Evolutionary conservation across 1,284 basidiomycete genomes (phyloP).

Genomic region (Cryptococcus sp.): DNA sequence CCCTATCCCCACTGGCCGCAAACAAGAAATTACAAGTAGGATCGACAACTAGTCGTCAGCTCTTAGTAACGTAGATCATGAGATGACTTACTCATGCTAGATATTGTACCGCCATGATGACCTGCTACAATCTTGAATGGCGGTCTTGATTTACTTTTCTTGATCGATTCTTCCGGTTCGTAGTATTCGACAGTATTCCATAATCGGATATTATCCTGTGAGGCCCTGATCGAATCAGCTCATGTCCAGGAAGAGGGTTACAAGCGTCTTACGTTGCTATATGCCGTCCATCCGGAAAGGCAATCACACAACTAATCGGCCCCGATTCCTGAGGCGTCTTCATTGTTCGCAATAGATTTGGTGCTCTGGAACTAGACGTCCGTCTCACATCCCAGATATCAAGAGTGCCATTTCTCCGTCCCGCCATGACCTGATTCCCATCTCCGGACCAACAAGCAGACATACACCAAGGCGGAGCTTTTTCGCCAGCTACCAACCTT

Average conservation of each 20-base stretch:
- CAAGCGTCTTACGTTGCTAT: conserved; percentile 68
- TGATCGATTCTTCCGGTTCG: conserved; percentile 58
- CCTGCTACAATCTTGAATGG: conserved; percentile 96
- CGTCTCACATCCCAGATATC: conserved; percentile 92
- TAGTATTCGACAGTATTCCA: conserved; percentile 84
- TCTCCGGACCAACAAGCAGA: conserved; percentile 92
- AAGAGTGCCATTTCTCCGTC: conserved; percentile 82
- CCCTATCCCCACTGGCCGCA: conserved; percentile 88
- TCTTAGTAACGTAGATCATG: neutral
- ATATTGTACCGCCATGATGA: conserved; percentile 89
- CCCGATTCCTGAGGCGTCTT: conserved; percentile 85
- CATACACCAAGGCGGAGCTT: conserved; percentile 93
- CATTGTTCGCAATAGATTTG: conserved; percentile 71
- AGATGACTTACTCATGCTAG: conserved; percentile 77
- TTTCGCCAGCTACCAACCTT: conserved; percentile 76
- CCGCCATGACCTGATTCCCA: conserved; percentile 84
- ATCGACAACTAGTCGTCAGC: conserved; percentile 66
- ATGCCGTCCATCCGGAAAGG: conserved; percentile 85
- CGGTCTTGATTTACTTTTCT: conserved; percentile 54
- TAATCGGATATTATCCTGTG: conserved; percentile 85
- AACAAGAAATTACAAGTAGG: conserved; percentile 77
- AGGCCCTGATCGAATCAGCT: conserved; percentile 60
- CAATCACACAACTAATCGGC: conserved; percentile 81
- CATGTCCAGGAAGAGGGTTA: neutral
- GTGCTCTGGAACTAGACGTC: conserved; percentile 54